phyloP scores from a whole-genome alignment of 1,284 basidiomycete species.

The Cutaneotrichosporon cavernicola region DNA sequence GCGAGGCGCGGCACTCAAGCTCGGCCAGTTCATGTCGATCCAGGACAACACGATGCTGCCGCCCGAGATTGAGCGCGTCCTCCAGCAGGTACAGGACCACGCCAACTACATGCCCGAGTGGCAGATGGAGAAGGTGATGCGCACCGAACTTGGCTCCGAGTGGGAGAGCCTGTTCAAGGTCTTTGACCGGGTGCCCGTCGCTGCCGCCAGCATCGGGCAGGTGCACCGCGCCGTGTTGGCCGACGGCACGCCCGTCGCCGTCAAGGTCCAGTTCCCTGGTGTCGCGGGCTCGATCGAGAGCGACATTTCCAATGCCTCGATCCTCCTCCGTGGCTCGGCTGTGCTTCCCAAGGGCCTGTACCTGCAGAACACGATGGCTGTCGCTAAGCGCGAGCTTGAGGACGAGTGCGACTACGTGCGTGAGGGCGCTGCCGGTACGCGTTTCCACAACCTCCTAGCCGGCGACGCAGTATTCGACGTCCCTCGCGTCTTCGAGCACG shows the following conservation, averaged over 20 bases:
- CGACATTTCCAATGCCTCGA: constrained; percentile 81
- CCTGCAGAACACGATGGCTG: constrained; percentile 80
- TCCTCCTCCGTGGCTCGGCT: constrained; percentile 74
- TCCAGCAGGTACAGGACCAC: constrained; percentile 87
- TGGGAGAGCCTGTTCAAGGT: constrained; percentile 72
- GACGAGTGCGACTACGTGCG: constrained; percentile 94
- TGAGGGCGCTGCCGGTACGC: constrained; percentile 72
- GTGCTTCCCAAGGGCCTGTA: constrained; percentile 86
- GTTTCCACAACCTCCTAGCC: constrained; percentile 64
- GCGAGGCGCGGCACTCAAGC: constrained; percentile 93
- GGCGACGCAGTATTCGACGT: constrained; percentile 71
- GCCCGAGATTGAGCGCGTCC: constrained; percentile 81
- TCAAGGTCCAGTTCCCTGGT: constrained; percentile 96
- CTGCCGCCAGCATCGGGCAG: constrained; percentile 95
- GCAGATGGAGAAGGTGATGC: constrained; percentile 92
- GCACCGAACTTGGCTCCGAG: constrained; percentile 67
- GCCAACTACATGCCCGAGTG: constrained; percentile 99
- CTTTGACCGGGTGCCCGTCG: constrained; percentile 86
- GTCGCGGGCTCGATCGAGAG: constrained; percentile 81
- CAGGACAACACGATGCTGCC: constrained; percentile 91
- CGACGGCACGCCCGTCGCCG: constrained; percentile 62
- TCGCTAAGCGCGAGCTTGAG: constrained; percentile 84
- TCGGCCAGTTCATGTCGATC: constrained; percentile 97
- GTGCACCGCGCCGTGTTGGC: constrained; percentile 78
- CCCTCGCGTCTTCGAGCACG: constrained; percentile 74